Evolutionary conservation across 2,329 filamentous ascomycete genomes (phyloP), one percentile per base, ranked within the genome.

Genomic region (Cercospora zeina): DNA sequence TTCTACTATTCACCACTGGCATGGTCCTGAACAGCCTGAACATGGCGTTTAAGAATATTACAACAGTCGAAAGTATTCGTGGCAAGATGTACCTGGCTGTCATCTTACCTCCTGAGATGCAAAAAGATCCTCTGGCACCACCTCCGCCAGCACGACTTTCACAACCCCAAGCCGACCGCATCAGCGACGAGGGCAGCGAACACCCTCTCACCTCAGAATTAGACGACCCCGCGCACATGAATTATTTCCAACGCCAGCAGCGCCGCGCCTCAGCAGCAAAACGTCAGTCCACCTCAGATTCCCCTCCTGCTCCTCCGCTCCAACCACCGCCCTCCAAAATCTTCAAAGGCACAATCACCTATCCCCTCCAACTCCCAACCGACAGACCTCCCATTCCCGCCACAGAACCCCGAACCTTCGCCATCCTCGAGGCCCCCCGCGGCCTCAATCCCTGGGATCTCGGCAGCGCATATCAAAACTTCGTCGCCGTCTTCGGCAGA

Each of bases 401-500:
- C 33, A 67, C 66, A 11, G 47, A 65, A 45, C 59, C 78, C 4
- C 84, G 87, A 30, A 89, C 85, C 10, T 97, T 96, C 73, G 91
- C 90, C 11, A 88, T 97, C 42, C 79, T 97, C 1, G 83, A 85
- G 64, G 90, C 89, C 0, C 80, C 85, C 2, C 82, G 85, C 0
- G 88, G 90, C 9, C 88, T 95, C 68, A 96, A 96, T 68, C 91
- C 91, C 0, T 99, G 91, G 87, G 85, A 96, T 69, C 78, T 95
- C 0, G 90, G 89, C 1, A 78, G 74, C 31, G 50, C 59, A 1
- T 81, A 83, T 65, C 77, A 80, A 30, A 97, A 97, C 71, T 88
- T 92, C 77, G 85, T 86, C 66, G 83, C 88, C 13, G 85, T 97
- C 24, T 91, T 99, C 87, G 93, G 93, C 30, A 53, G 19, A 16